Evolutionary conservation across 1,284 basidiomycete genomes (phyloP), one percentile per base, ranked within the genome.

Genomic region (Sutorius eximius): DNA sequence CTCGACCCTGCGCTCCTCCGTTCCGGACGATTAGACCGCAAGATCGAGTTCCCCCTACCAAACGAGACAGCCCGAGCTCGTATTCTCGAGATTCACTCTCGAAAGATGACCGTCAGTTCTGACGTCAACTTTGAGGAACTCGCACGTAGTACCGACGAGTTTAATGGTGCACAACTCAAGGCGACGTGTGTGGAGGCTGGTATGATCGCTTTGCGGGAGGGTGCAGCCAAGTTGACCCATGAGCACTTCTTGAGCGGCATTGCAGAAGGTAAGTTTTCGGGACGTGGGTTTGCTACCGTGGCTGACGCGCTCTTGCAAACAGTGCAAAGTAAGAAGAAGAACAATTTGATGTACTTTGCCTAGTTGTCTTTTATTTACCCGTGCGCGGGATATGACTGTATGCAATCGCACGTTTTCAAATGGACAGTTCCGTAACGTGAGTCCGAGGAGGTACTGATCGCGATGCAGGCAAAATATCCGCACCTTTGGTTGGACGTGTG

Each of bases 291-390:
- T 49, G 70, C 55, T 67, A 15, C 43, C 3, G 24, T 2, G 6
- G 20, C 63, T 68, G 32, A 68, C 36, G n/a, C 22, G 32, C 38
- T 51, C 55, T 54, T 7, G 50, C 45, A 48, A 63, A 55, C 68
- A 90, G 92, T 95, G 52, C 93, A 95, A 82, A 91, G 90, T 72
- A 94, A 95, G 84, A 97, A 96, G 85, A 95, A 96, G 82, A 96
- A 96, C 70, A 87, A 91, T 65, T 82, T 93, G 65, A 86, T 92
- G 82, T 93, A 93, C 77, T 93, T 92, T 72, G 91, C 91, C 53
- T 93, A 71, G 67, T 53, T 15, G 33, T 49, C 38, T 1, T 40
- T 45, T 29, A 36, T 37, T 47, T 40, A 2, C 10, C 16, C 27
- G 16, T 48, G 29, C 51, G 40, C 13, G 36, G 53, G 29, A 40